Evolutionary conservation across 768 basidiomycete species (phyloP).

Genomic region (Albatrellus ellisii): DNA sequence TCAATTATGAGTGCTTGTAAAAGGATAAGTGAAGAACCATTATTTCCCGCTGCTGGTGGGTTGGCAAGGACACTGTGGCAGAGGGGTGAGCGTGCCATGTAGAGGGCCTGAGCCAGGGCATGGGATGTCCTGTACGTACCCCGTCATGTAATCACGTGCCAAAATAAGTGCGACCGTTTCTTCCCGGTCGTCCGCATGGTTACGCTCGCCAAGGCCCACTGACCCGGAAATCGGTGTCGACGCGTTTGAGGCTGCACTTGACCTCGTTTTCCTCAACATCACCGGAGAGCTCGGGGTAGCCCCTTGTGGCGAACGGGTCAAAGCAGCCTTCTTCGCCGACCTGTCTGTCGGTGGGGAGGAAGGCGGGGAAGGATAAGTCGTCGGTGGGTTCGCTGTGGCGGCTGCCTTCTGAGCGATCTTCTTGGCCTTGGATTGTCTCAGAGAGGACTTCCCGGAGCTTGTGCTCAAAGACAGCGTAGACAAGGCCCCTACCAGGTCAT

Average conservation of each 20-base stretch:
- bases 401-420: constrained; percentile 1
- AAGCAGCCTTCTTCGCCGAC: background rate
- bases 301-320: too few relatives aligned
- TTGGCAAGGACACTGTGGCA: constrained; percentile 36
- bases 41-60: constrained; percentile 26
- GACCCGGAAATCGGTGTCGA: background rate
- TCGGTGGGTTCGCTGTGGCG: background rate
- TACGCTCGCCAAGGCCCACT: background rate
- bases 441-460: too few relatives aligned
- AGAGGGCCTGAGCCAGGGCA: background rate
- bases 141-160: constrained; percentile 45
- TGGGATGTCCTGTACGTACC: constrained; percentile 25
- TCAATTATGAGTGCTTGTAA: constrained; percentile 68
- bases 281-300: too few relatives aligned
- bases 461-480: too few relatives aligned
- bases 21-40: constrained; percentile 40
- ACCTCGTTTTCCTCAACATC: too few relatives aligned
- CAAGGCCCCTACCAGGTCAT: too few relatives aligned
- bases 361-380: constrained; percentile 1
- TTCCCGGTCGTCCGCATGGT: constrained; percentile 13
- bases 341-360: constrained; percentile 8
- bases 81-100: background rate
- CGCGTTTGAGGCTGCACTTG: too few relatives aligned
- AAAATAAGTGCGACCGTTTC: constrained; percentile 35
- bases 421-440: constrained; percentile 8